Conservation (phyloP, 371 early-diverging fungal genomes). For the Zychaea mexicana region DNA sequence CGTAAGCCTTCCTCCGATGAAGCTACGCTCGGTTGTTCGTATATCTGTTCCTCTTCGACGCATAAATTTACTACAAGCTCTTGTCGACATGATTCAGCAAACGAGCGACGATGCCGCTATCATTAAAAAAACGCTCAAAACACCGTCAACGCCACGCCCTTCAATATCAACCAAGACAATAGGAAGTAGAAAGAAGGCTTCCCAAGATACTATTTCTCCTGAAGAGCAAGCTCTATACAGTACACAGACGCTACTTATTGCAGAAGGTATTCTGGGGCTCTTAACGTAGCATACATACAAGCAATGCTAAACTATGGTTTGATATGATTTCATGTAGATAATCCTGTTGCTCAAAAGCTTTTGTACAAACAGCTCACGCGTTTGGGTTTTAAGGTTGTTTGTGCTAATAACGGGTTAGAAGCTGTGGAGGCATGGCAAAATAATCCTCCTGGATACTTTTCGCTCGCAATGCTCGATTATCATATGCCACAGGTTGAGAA, state of each 20-base stretch:
- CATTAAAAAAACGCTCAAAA: not conserved
- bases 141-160: not conserved
- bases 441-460: conserved; percentile 30
- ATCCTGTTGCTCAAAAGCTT: conserved; percentile 50
- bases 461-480: conserved; percentile 49
- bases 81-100: conserved; percentile 29
- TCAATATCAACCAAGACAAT: not conserved
- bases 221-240: no score
- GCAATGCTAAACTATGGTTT: no score
- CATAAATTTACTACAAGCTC: conserved; percentile 40
- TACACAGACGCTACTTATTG: no score
- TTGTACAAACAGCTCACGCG: conserved; percentile 42
- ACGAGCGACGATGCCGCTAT: no score
- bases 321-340: conserved; percentile 38
- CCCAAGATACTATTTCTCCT: no score
- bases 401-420: conserved; percentile 49
- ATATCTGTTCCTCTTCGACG: conserved; percentile 58
- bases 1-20: conserved; percentile 19
- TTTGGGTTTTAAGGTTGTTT: conserved; percentile 42
- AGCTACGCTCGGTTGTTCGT: conserved; percentile 30
- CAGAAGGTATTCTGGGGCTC: no score
- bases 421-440: conserved; percentile 39
- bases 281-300: no score
- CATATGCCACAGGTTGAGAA: conserved; percentile 56
- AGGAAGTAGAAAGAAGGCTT: no score